phyloP scores from a whole-genome alignment of 78 protist genomes.

The Fonticula alba region DNA sequence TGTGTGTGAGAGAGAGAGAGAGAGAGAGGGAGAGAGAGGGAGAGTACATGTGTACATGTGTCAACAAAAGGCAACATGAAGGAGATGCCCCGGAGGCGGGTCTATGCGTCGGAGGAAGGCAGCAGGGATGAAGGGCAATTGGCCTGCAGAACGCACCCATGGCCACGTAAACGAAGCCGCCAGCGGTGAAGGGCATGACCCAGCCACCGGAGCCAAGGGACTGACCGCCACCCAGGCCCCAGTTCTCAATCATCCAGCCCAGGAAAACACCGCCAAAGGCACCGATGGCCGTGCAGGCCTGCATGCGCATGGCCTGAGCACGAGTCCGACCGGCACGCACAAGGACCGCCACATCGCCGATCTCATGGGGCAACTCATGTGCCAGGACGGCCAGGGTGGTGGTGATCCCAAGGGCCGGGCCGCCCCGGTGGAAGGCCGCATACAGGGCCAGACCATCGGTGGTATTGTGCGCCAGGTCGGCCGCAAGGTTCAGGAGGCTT shows the following conservation, averaged over 20 bases:
- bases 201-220: background rate
- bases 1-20: too few species aligned
- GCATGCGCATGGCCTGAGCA: constrained; percentile 12
- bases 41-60: too few species aligned
- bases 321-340: constrained; percentile 20
- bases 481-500: constrained; percentile 25
- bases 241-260: background rate
- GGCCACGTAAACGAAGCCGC: constrained; percentile 41
- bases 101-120: too few species aligned
- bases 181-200: constrained; percentile 25
- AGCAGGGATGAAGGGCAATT: too few species aligned
- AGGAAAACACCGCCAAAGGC: background rate
- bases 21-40: too few species aligned
- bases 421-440: constrained; percentile 17
- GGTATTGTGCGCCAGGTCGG: constrained; percentile 44
- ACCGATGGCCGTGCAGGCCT: constrained; percentile 24
- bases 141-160: background rate
- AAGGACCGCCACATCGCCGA: constrained; percentile 46
- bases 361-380: constrained; percentile 59
- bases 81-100: too few species aligned
- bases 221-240: background rate
- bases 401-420: constrained; percentile 2
- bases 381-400: constrained; percentile 24
- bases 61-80: too few species aligned
- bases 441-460: constrained; percentile 48